Base-by-base conservation (phyloP, 352 stramenopile genomes). In the Globisporangium uncinulatum region DNA sequence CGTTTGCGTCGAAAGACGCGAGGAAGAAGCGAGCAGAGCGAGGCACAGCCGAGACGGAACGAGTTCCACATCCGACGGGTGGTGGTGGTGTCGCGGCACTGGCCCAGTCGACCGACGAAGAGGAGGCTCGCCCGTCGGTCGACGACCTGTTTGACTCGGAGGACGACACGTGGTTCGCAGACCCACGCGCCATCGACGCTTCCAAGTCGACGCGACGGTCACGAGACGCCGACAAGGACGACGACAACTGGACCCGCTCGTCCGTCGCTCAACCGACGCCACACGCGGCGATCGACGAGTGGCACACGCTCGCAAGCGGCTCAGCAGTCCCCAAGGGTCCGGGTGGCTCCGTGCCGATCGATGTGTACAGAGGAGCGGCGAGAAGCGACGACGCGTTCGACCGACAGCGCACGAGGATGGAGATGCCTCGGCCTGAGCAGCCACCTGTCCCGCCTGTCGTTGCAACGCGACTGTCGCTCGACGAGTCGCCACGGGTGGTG, bases 161-260 rank as follows among this genome's bases (percentile, higher is more conserved):
- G 6, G 80, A 85, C 19, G 74, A 87, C 19, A 69, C 69, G 24
- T 91, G 78, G 80, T 91, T 91, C 68, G 70, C 58, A 0, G 78
- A 91, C 47, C 64, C 70, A 2, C 46, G 31, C 6, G 46, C 43
- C 41, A 29, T 17, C 42, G 42, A 54, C 10, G 32, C 3, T 19
- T 24, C 32, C 21, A 46, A 57, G 19, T 13, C 17, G 7, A 17
- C 42, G 42, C n/a, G 34, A 3, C 11, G 39, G 17, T 20, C 34
- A 0, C 9, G 37, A 13, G 46, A 31, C 4, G 37, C 32, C 37
- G 6, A 34, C 5, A 17, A 11, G 9, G 3, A 15, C 11, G 15
- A 31, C 43, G 43, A 48, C 43, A 53, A 42, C 15, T 20, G n/a
- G 20, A 20, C 1, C 32, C 14, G 24, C 8, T 21, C 20, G 24